Percentiles rank a stretch among this genome's conserved stretches.
phyloP scores from a whole-genome alignment of 2,329 filamentous ascomycete species.

The Ascochyta pisi region DNA sequence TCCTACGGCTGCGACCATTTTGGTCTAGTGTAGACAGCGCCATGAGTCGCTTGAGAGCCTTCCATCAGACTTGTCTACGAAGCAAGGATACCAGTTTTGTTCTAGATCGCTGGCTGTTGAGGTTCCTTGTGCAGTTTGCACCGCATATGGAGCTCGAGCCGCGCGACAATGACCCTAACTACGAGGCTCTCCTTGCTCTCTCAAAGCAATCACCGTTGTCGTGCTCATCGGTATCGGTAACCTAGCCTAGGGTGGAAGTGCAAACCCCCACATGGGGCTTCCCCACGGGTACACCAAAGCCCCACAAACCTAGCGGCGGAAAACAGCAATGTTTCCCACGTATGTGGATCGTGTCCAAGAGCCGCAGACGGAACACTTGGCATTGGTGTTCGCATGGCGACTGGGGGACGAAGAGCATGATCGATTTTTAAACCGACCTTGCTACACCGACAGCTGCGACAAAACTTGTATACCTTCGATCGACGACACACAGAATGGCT shows the following conservation, averaged over 20 bases:
- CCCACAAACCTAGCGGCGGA: constrained; percentile 29
- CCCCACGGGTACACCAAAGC: constrained; percentile 8
- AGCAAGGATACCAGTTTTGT: constrained; percentile 37
- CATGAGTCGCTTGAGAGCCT: constrained; percentile 34
- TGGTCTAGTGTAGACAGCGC: constrained; percentile 35
- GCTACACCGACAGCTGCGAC: constrained; percentile 6
- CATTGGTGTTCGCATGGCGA: constrained; percentile 6
- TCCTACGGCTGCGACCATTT: constrained; percentile 28
- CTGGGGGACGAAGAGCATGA: constrained; percentile 2
- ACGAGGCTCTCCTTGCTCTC: constrained; percentile 31
- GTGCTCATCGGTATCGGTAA: constrained; percentile 28
- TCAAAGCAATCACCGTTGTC: constrained; percentile 34
- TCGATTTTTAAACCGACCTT: constrained; percentile 2
- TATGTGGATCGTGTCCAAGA: constrained; percentile 10
- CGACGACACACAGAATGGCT: constrained; percentile 13
- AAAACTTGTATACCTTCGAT: not conserved
- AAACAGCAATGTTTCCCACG: constrained; percentile 23
- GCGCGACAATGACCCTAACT: constrained; percentile 34
- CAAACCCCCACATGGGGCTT: constrained; percentile 13
- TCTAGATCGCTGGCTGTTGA: constrained; percentile 33
- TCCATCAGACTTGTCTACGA: constrained; percentile 34
- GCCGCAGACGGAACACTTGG: constrained; percentile 12
- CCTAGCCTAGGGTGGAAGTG: constrained; percentile 14
- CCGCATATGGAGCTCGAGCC: constrained; percentile 37
- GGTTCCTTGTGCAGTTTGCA: constrained; percentile 35